These are phyloP conservation scores for Vigna nakashimae DNA, from an alignment of 306 rosid species.

Conservation along the genomic window DNA sequence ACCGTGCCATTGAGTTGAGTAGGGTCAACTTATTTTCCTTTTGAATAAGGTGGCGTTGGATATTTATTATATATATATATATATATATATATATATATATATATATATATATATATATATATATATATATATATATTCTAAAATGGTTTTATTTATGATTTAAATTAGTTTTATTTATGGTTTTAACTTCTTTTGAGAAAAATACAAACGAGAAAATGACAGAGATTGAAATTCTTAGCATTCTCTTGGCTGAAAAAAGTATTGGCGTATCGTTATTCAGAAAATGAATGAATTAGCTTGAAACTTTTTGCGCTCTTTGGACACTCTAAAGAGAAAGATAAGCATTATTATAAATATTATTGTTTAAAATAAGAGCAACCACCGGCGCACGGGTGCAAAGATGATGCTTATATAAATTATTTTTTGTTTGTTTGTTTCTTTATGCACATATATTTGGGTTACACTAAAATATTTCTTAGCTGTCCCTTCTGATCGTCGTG, in stretches of 20 bases:
- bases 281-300: conserved; percentile 33
- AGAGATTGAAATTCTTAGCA: not conserved
- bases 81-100: too few species aligned
- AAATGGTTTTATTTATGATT: too few species aligned
- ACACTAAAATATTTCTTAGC: conserved; percentile 36
- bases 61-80: too few species aligned
- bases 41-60: too few species aligned
- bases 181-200: not conserved
- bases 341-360: conserved; percentile 18
- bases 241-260: conserved; percentile 36
- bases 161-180: too few species aligned
- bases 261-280: conserved; percentile 43
- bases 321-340: conserved; percentile 38
- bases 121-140: too few species aligned
- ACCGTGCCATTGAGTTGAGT: conserved; percentile 1
- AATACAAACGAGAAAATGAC: conserved; percentile 28
- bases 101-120: too few species aligned
- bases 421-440: not conserved
- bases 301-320: conserved; percentile 41
- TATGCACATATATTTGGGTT: conserved; percentile 15
- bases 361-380: conserved; percentile 31
- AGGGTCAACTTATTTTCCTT: conserved; percentile 48
- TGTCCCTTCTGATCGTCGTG: conserved; percentile 39
- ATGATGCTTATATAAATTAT: conserved; percentile 1
- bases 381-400: conserved; percentile 51